Conservation (phyloP, 768 basidiomycete species). For the Mycena crocata region DNA sequence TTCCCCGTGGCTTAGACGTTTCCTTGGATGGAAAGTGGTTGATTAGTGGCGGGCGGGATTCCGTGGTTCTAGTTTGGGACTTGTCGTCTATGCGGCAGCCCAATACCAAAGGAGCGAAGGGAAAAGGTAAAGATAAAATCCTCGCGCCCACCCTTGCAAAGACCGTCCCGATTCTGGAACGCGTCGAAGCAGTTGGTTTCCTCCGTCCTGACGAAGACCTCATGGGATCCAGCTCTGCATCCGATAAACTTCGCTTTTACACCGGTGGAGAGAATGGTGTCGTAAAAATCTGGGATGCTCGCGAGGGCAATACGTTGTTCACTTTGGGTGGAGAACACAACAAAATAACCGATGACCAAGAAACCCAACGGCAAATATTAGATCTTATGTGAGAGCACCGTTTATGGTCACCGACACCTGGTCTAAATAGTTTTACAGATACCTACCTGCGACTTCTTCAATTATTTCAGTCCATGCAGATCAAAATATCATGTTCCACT, state of each 20-base stretch:
- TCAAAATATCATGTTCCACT: constrained; percentile 96
- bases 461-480: constrained; percentile 92
- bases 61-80: constrained; percentile 95
- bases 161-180: constrained; percentile 87
- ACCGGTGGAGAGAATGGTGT: constrained; percentile 94
- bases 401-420: constrained; percentile 3
- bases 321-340: constrained; percentile 65
- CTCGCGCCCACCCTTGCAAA: constrained; percentile 71
- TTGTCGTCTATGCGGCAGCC: constrained; percentile 54
- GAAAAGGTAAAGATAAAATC: constrained; percentile 66
- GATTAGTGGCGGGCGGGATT: constrained; percentile 91
- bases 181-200: constrained; percentile 88
- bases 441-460: constrained; percentile 70
- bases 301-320: constrained; percentile 70
- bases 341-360: constrained; percentile 63
- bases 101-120: constrained; percentile 51
- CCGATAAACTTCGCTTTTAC: constrained; percentile 72
- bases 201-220: constrained; percentile 64
- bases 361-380: constrained; percentile 87
- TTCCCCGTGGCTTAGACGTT: constrained; percentile 91
- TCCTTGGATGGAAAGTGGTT: constrained; percentile 90
- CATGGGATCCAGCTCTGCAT: constrained; percentile 52
- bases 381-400: constrained; percentile 78
- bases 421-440: constrained; percentile 57
- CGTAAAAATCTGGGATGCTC: constrained; percentile 87